Evolutionary conservation across 495 filamentous ascomycete species (phyloP).

Genomic region (Haplographium delicatum): DNA sequence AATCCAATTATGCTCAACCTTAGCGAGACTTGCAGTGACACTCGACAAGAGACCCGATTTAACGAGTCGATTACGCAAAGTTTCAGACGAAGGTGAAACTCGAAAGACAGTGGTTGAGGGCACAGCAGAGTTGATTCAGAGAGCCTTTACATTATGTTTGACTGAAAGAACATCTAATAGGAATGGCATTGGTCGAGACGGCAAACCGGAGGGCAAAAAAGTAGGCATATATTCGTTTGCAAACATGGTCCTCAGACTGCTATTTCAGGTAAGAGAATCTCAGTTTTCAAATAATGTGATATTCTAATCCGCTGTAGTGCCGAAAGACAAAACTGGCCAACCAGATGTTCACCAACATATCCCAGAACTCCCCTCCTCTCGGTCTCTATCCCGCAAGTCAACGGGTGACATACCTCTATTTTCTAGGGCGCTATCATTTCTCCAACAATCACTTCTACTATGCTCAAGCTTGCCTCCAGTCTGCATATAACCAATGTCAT

Average conservation of each 20-base stretch:
- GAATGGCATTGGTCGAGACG: conserved; percentile 36
- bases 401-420: conserved; percentile 88
- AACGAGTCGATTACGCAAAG: conserved; percentile 48
- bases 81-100: conserved; percentile 36
- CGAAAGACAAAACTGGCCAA: conserved; percentile 62
- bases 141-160: conserved; percentile 86
- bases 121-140: conserved; percentile 80
- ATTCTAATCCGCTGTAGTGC: conserved; percentile 37
- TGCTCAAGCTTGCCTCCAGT: conserved; percentile 66
- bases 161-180: conserved; percentile 68
- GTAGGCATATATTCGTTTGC: conserved; percentile 85
- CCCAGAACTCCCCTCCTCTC: conserved; percentile 72
- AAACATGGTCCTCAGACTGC: conserved; percentile 82
- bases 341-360: conserved; percentile 86
- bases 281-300: background rate
- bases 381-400: conserved; percentile 79
- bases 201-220: conserved; percentile 74
- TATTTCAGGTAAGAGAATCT: conserved; percentile 61
- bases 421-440: conserved; percentile 85
- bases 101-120: conserved; percentile 73
- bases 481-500: conserved; percentile 76
- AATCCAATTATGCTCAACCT: conserved; percentile 66
- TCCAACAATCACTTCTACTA: conserved; percentile 73
- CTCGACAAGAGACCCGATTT: conserved; percentile 73
- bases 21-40: conserved; percentile 75